Evolutionary conservation across 1,284 basidiomycete species (phyloP).

Genomic region (Fomes fomentarius): DNA sequence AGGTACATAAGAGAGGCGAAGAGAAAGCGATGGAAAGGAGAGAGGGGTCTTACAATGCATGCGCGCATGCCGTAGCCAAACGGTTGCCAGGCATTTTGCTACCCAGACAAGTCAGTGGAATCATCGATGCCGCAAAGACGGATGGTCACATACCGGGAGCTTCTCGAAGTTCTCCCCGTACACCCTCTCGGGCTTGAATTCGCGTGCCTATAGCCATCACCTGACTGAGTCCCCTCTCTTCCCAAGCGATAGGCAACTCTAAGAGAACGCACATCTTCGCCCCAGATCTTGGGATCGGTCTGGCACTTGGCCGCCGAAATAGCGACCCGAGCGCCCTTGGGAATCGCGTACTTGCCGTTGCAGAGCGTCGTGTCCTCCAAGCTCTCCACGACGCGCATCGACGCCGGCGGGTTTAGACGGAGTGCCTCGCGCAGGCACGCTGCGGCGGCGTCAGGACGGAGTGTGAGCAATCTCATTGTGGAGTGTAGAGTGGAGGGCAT

Average conservation of each 20-base stretch:
- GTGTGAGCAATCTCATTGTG: neutral
- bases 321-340: conserved; percentile 36
- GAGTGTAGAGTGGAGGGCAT: neutral
- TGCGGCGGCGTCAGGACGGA: conserved; percentile 4
- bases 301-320: conserved; percentile 41
- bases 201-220: conserved; percentile 29
- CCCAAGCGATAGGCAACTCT: no score
- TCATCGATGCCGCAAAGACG: neutral
- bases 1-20: no score
- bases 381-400: conserved; percentile 38
- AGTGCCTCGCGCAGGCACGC: conserved; percentile 52
- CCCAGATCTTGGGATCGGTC: conserved; percentile 50
- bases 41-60: conserved; percentile 39
- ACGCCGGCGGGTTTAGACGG: conserved; percentile 47
- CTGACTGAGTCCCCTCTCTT: no score
- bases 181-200: conserved; percentile 52
- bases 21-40: neutral
- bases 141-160: conserved; percentile 39
- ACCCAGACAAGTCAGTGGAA: neutral
- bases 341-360: conserved; percentile 46
- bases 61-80: conserved; percentile 47
- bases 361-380: conserved; percentile 42
- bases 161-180: conserved; percentile 49
- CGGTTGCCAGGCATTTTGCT: conserved; percentile 50
- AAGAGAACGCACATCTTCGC: conserved; percentile 46